Evolutionary conservation across 495 filamentous ascomycete genomes (phyloP).

Genomic region (Pseudevernia furfuracea): DNA sequence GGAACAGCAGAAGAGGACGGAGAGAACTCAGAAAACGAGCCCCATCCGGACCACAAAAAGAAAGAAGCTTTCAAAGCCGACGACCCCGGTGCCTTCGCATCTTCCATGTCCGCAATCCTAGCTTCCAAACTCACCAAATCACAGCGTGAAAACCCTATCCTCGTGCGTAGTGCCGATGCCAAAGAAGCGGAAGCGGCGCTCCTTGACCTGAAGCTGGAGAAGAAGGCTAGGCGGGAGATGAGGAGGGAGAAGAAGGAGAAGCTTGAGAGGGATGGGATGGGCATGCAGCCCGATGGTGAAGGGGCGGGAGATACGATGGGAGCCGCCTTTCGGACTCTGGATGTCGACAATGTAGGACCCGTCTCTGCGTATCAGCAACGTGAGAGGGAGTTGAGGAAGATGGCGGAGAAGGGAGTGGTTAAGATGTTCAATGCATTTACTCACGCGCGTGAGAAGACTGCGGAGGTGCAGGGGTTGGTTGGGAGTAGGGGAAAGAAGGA

Average conservation of each 20-base stretch:
- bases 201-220: constrained; percentile 34
- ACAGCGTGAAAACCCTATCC: constrained; percentile 76
- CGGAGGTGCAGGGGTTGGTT: constrained; percentile 65
- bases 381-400: constrained; percentile 75
- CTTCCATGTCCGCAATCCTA: constrained; percentile 85
- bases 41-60: constrained; percentile 2
- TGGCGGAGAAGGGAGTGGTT: constrained; percentile 83
- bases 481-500: constrained; percentile 64
- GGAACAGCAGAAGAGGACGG: background rate
- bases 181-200: constrained; percentile 19
- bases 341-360: background rate
- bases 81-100: constrained; percentile 83
- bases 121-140: constrained; percentile 72
- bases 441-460: constrained; percentile 77
- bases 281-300: too few relatives aligned
- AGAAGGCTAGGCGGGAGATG: constrained; percentile 39
- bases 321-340: background rate
- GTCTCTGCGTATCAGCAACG: background rate
- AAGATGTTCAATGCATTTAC: constrained; percentile 94
- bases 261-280: background rate
- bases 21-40: background rate
- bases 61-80: constrained; percentile 63
- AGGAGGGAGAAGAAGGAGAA: constrained; percentile 45
- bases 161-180: constrained; percentile 57
- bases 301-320: background rate